Percentiles rank a stretch among this genome's conserved stretches.
phyloP scores from a whole-genome alignment of 2,329 filamentous ascomycete genomes.

The Cladosporium sp. region DNA sequence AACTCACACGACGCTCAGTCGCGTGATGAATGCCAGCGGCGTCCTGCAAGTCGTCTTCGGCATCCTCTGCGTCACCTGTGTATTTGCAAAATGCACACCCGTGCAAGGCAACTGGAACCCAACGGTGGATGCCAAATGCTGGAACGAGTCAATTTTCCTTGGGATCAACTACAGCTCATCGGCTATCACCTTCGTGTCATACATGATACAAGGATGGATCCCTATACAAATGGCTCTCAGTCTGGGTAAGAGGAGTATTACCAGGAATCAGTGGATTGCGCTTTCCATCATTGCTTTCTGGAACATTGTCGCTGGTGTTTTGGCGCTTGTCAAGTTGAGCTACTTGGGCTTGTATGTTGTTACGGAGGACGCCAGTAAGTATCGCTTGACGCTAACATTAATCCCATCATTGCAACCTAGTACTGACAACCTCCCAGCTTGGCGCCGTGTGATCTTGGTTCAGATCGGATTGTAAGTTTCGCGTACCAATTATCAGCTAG shows the following conservation, averaged over 20 bases:
- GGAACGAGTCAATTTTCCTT: neutral
- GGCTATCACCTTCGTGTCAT: neutral
- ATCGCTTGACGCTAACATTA: neutral
- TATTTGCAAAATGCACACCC: neutral
- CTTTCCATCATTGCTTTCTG: neutral
- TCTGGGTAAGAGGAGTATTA: neutral
- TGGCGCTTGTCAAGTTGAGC: neutral
- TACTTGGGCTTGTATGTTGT: neutral
- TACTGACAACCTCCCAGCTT: neutral
- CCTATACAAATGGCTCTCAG: neutral
- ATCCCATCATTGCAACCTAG: too few relatives aligned
- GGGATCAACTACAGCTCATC: constrained; percentile 3
- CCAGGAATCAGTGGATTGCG: neutral
- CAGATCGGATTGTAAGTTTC: neutral
- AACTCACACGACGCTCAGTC: neutral
- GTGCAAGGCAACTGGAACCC: constrained; percentile 1
- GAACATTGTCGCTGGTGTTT: neutral
- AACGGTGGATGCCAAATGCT: neutral
- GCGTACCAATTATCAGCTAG: neutral
- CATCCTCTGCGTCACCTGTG: neutral
- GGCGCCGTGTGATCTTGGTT: neutral
- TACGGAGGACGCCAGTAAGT: neutral
- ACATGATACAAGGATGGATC: constrained; percentile 4
- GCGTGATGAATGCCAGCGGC: neutral
- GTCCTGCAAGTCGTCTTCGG: neutral